Evolutionary conservation across 495 filamentous ascomycete species (phyloP), one percentile per base, ranked within the genome.

Genomic region (Oleoguttula mirabilis): DNA sequence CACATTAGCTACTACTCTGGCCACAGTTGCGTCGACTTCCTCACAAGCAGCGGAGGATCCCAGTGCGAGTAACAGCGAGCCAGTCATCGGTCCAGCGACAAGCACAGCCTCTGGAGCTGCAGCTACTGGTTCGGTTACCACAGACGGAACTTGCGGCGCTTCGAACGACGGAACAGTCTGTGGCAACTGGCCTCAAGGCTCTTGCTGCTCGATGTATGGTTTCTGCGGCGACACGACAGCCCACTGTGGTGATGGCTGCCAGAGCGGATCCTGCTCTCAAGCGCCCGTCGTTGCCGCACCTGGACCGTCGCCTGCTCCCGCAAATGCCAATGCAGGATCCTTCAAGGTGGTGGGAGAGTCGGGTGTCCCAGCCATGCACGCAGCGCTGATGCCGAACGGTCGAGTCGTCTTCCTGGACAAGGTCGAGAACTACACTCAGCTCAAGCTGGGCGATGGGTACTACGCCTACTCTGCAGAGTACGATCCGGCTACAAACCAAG

Each of bases 361-460:
- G 24, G 75, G 75, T 53, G 75, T 79, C 36, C 72, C 75, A 31
- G 75, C 66, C 10, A 79, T 79, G 75, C 75, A 77, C 45, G 72
- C 75, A 43, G 76, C 60, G 45, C 65, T 79, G 20, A 56, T 77
- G 60, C 68, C 66, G 8, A 77, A 79, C 49, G 76, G 75, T 4
- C 61, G 63, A 22, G 72, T 75, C 4, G 54, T 76, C 15, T 79
- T 79, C 57, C 55, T 79, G 40, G 76, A 79, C 60, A 79, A 79
- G 48, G 62, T 79, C 11, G 75, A 79, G 46, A 69, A 77, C 43
- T 77, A 71, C 50, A 76, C 73, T 6, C 58, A 77, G 41, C 47
- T 78, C 15, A 69, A 61, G 48, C 58, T 75, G 5, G 39, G 66
- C 3, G 66, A 72, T 52, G 72, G 72, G 3, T 66, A 68, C 31